Conservation (phyloP, 2,329 filamentous ascomycete species). For the Nigrospora sphaerica region DNA sequence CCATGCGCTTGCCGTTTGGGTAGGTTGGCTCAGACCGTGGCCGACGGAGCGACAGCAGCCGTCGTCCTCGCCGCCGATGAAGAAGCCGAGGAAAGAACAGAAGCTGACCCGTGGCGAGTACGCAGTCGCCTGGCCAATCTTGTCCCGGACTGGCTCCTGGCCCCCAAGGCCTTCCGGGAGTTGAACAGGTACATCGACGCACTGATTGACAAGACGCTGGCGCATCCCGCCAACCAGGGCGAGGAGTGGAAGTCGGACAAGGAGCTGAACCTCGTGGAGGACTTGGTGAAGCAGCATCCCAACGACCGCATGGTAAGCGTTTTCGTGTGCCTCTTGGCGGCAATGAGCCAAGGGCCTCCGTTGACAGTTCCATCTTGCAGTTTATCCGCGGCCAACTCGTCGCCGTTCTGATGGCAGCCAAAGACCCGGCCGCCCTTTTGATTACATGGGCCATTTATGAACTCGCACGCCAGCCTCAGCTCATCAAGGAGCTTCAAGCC, state of each 20-base stretch:
- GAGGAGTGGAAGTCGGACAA: background rate
- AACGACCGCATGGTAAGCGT: background rate
- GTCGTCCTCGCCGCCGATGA: no score
- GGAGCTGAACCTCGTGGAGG: slow-evolving; percentile 1
- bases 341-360: no score
- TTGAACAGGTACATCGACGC: background rate
- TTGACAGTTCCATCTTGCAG: background rate
- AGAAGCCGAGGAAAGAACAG: no score
- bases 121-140: background rate
- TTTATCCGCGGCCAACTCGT: slow-evolving; percentile 1
- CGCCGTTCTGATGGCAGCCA: slow-evolving; percentile 1
- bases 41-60: no score
- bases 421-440: background rate
- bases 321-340: no score
- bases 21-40: background rate
- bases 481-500: background rate
- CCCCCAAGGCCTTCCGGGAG: background rate
- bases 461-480: background rate
- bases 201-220: slow-evolving; percentile 1
- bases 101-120: no score
- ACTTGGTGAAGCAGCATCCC: background rate
- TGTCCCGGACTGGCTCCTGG: background rate
- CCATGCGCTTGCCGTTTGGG: background rate
- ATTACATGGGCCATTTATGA: background rate
- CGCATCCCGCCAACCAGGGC: background rate